Conservation (phyloP, 352 stramenopile species). For the Phytophthora foliorum region DNA sequence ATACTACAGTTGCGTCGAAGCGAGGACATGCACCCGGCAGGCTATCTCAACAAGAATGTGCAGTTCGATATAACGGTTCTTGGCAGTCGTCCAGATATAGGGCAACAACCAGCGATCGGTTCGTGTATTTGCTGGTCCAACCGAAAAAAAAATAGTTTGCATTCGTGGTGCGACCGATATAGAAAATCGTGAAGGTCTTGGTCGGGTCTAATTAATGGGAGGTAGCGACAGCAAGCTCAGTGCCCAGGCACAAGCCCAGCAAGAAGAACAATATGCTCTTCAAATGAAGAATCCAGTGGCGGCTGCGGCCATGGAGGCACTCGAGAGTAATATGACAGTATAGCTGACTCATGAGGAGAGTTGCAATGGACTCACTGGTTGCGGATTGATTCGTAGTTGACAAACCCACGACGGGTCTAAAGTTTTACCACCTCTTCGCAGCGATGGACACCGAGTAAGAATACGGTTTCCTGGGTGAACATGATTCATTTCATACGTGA, state of each 20-base stretch:
- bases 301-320: slow-evolving; percentile 43
- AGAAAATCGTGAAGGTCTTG: background rate
- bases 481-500: background rate
- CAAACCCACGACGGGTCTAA: slow-evolving; percentile 42
- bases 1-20: slow-evolving; percentile 17
- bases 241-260: slow-evolving; percentile 26
- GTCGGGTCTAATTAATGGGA: slow-evolving; percentile 37
- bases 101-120: slow-evolving; percentile 1
- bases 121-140: slow-evolving; percentile 3
- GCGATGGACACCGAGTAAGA: slow-evolving; percentile 60
- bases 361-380: background rate
- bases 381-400: slow-evolving; percentile 40
- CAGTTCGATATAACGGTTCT: slow-evolving; percentile 23
- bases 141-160: background rate
- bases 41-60: background rate
- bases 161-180: slow-evolving; percentile 1
- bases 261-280: slow-evolving; percentile 41
- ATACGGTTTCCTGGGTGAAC: background rate
- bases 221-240: slow-evolving; percentile 53
- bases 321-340: slow-evolving; percentile 35
- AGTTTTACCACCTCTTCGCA: slow-evolving; percentile 58
- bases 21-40: slow-evolving; percentile 22
- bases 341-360: background rate
- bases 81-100: slow-evolving; percentile 19
- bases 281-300: slow-evolving; percentile 55